Evolutionary conservation across 2,329 filamentous ascomycete genomes (phyloP), one percentile per base, ranked within the genome.

Genomic region (Neopestalotiopsis clavispora): DNA sequence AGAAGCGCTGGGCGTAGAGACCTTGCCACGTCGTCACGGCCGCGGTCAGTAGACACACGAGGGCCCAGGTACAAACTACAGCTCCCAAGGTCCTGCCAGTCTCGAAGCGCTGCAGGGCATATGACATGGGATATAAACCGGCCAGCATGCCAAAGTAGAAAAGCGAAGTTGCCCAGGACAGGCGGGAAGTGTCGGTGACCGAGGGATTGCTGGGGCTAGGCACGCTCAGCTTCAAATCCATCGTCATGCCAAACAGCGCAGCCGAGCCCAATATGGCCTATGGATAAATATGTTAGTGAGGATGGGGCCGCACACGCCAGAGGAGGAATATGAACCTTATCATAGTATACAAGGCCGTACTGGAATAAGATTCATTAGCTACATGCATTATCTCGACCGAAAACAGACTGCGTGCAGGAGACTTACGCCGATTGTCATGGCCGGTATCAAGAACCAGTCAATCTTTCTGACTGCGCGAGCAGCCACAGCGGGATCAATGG

Each of bases 91-190:
- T 87, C 61, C 85, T 84, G n/a, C 89, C 87, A 1, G 89, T 84
- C 69, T 89, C 83, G 81, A 93, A 92, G 23, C 88, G 87, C 78
- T 94, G 92, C 1, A 93, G 82, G 0, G 87, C 82, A 69, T 91
- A 93, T 0, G 90, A 91, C 87, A 94, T 89, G 1, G 92, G 92
- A 71, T 93, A 94, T 3, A 92, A 81, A 0, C 92, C 92, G 0
- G 87, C 89, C 2, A 95, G 84, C 91, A 93, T 92, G 49, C 92
- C 92, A 72, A 94, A 94, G 81, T 94, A 94, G 82, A 94, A 94
- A 74, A 94, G 84, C 0, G 91, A 94, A 0, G 91, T 94, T 2
- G 92, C 92, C 92, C 92, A 94, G 72, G 87, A 90, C 34, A 94
- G 85, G 12, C 92, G 86, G 0, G 87, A 85, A 0, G 92, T 94